Evolutionary conservation across 75 land plant species (phyloP).

Genomic region (Pinus tabuliformis): DNA sequence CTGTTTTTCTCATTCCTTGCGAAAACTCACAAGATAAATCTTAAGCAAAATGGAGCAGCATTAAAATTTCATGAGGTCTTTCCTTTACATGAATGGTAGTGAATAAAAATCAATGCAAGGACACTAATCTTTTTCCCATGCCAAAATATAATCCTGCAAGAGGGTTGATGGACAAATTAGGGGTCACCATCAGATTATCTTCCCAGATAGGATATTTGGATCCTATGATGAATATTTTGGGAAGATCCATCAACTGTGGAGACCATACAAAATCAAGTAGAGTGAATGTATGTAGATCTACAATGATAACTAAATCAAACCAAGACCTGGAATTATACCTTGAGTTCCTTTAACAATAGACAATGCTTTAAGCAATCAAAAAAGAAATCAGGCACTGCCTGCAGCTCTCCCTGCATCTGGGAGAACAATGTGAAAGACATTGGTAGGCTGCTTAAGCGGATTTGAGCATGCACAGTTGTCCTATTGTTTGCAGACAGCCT

Average conservation of each 20-base stretch:
- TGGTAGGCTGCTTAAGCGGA: neutral
- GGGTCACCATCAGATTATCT: no score
- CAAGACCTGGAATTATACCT: neutral
- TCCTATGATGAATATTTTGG: neutral
- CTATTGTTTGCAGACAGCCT: neutral
- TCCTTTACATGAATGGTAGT: no score
- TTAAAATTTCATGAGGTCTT: no score
- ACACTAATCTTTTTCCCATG: no score
- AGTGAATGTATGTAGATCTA: neutral
- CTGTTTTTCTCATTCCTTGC: no score
- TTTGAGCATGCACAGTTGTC: neutral
- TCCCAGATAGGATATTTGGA: no score
- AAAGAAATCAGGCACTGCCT: neutral
- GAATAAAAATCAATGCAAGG: no score
- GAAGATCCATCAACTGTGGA: neutral
- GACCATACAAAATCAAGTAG: neutral
- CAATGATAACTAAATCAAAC: neutral
- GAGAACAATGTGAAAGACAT: neutral
- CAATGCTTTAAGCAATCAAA: neutral
- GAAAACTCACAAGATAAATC: no score
- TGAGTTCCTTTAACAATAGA: neutral
- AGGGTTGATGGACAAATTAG: no score
- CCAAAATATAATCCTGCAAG: no score
- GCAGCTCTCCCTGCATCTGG: neutral
- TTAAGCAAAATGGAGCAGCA: no score